phyloP scores from a whole-genome alignment of 768 basidiomycete genomes.

The Suillus alpinus region DNA sequence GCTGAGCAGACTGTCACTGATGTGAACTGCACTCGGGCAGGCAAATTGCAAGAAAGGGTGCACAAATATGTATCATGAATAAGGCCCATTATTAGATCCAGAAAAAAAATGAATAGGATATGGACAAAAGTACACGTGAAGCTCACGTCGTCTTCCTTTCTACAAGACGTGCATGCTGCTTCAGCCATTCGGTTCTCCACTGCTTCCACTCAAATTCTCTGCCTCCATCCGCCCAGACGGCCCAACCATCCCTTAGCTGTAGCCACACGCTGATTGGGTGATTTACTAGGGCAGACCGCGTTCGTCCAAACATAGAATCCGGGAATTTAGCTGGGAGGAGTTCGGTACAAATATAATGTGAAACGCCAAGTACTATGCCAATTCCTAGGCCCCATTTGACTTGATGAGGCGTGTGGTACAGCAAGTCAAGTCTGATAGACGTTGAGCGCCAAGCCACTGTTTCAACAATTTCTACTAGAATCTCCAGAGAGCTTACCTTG shows the following conservation, averaged over 20 bases:
- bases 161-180: slow-evolving; percentile 21
- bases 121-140: no score
- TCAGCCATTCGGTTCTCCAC: slow-evolving; percentile 64
- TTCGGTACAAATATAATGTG: slow-evolving; percentile 56
- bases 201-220: slow-evolving; percentile 64
- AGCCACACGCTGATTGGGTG: slow-evolving; percentile 65
- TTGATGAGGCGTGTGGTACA: slow-evolving; percentile 73
- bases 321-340: slow-evolving; percentile 56
- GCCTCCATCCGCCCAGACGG: slow-evolving; percentile 77
- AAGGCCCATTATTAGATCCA: no score
- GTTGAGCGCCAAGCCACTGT: background rate
- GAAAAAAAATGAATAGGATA: no score
- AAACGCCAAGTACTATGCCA: slow-evolving; percentile 52
- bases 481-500: slow-evolving; percentile 49
- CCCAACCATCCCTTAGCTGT: slow-evolving; percentile 79
- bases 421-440: slow-evolving; percentile 54
- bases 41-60: background rate
- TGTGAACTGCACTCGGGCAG: background rate
- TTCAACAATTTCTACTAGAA: background rate
- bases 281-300: slow-evolving; percentile 46
- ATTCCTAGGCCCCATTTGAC: slow-evolving; percentile 74
- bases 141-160: slow-evolving; percentile 13
- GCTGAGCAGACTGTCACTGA: no score
- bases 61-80: background rate
- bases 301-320: slow-evolving; percentile 47